phyloP scores from a whole-genome alignment of 2,329 filamentous ascomycete species.

The Aureobasidium musti region DNA sequence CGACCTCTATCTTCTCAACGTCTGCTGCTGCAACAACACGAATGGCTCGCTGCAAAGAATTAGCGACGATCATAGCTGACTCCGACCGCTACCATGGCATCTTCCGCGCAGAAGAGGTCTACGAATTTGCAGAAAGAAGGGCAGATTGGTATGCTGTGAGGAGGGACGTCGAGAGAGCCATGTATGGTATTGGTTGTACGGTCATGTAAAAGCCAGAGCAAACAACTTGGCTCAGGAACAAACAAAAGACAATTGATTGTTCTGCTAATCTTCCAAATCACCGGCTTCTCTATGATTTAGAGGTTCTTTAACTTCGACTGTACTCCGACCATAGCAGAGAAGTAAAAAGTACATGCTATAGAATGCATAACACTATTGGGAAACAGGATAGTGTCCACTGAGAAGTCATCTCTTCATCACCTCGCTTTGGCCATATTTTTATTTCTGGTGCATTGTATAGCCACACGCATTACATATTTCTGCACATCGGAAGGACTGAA shows the following conservation, averaged over 20 bases:
- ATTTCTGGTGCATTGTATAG: no score
- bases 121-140: constrained; percentile 90
- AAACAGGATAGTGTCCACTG: no score
- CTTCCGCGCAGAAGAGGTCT: constrained; percentile 93
- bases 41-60: constrained; percentile 83
- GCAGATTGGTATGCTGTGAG: constrained; percentile 95
- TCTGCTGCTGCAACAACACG: constrained; percentile 14
- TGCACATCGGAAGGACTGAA: no score
- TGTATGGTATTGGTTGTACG: constrained; percentile 90
- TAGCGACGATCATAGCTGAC: constrained; percentile 93
- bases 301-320: no score
- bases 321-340: no score
- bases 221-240: neutral
- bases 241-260: neutral
- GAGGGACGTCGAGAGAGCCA: constrained; percentile 86
- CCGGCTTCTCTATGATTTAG: no score
- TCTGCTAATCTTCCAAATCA: neutral
- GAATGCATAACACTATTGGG: no score
- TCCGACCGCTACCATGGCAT: constrained; percentile 86
- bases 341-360: no score
- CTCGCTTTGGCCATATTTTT: no score
- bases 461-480: no score
- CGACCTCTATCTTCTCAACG: constrained; percentile 32
- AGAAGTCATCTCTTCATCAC: no score
- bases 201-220: constrained; percentile 65